Evolutionary conservation across 345 rosid species (phyloP).

Genomic region (Odontarrhena argentea): DNA sequence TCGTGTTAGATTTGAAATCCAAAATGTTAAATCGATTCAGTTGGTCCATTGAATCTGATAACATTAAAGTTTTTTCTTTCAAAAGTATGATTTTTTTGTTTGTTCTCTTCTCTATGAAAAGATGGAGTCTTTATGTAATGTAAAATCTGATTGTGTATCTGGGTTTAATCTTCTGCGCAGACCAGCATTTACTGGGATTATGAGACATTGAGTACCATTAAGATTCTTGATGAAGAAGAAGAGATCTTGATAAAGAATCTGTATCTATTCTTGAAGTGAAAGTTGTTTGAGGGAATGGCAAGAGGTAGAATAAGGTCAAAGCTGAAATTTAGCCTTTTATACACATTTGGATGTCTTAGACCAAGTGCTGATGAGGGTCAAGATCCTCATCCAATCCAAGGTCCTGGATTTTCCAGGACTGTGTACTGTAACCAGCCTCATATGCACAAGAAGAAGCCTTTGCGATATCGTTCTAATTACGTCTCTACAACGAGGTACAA

Average conservation of each 20-base stretch:
- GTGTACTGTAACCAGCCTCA: constrained; percentile 81
- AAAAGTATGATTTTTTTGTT: background rate
- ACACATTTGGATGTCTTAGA: constrained; percentile 77
- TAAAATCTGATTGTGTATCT: constrained; percentile 16
- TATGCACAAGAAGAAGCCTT: constrained; percentile 68
- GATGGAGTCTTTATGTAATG: background rate
- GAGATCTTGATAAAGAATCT: constrained; percentile 24
- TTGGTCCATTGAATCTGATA: constrained; percentile 16
- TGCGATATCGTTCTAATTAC: constrained; percentile 70
- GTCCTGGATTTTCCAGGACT: constrained; percentile 70
- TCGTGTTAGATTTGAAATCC: constrained; percentile 27
- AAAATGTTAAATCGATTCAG: constrained; percentile 10
- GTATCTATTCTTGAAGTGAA: constrained; percentile 8
- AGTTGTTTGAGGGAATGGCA: constrained; percentile 52
- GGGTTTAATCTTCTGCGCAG: constrained; percentile 18
- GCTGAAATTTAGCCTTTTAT: constrained; percentile 59
- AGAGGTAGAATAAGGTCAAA: constrained; percentile 76
- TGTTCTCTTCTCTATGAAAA: background rate
- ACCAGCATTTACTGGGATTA: constrained; percentile 8
- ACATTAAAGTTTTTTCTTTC: background rate
- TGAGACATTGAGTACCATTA: constrained; percentile 11
- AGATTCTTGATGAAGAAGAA: constrained; percentile 29
- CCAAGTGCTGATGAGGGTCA: constrained; percentile 52
- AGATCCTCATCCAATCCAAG: constrained; percentile 61
- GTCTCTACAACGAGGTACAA: constrained; percentile 91